phyloP scores from a whole-genome alignment of 805 yeast species.

The Lipomyces sp. region DNA sequence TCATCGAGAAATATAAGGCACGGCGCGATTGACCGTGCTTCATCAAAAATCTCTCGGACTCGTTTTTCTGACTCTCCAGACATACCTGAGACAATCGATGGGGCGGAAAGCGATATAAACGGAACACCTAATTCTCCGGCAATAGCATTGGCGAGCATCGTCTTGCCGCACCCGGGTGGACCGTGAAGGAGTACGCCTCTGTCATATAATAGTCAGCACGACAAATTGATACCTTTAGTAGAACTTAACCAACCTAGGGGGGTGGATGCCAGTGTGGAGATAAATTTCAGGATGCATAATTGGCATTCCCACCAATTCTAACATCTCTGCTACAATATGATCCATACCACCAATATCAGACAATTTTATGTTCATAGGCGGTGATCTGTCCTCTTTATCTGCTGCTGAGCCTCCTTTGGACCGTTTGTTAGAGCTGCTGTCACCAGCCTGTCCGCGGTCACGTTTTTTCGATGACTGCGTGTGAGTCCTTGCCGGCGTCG shows the following conservation, averaged over 20 bases:
- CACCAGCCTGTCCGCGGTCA: slow-evolving; percentile 38
- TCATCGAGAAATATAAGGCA: slow-evolving; percentile 93
- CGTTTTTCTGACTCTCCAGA: slow-evolving; percentile 98
- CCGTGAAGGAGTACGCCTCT: slow-evolving; percentile 94
- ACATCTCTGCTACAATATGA: slow-evolving; percentile 77
- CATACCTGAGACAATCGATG: slow-evolving; percentile 97
- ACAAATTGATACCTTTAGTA: not conserved
- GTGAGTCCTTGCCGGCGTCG: not conserved
- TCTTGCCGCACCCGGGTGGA: slow-evolving; percentile 99
- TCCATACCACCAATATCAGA: slow-evolving; percentile 89
- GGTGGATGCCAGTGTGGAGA: slow-evolving; percentile 84
- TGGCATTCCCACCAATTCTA: slow-evolving; percentile 92
- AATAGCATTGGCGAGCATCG: slow-evolving; percentile 91
- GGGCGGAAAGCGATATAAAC: slow-evolving; percentile 88
- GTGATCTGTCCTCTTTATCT: slow-evolving; percentile 63
- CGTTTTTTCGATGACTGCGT: slow-evolving; percentile 38
- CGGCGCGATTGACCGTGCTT: slow-evolving; percentile 88
- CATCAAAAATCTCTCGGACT: slow-evolving; percentile 88
- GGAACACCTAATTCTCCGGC: slow-evolving; percentile 90
- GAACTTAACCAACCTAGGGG: slow-evolving; percentile 56
- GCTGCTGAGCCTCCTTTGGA: slow-evolving; percentile 51
- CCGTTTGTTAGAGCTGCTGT: slow-evolving; percentile 56
- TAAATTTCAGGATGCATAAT: slow-evolving; percentile 93
- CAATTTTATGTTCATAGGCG: slow-evolving; percentile 63
- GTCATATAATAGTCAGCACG: not conserved